These are phyloP conservation scores for Colletotrichum nymphaeae DNA, from an alignment of 2,329 filamentous ascomycete genomes.

Conservation along the genomic window DNA sequence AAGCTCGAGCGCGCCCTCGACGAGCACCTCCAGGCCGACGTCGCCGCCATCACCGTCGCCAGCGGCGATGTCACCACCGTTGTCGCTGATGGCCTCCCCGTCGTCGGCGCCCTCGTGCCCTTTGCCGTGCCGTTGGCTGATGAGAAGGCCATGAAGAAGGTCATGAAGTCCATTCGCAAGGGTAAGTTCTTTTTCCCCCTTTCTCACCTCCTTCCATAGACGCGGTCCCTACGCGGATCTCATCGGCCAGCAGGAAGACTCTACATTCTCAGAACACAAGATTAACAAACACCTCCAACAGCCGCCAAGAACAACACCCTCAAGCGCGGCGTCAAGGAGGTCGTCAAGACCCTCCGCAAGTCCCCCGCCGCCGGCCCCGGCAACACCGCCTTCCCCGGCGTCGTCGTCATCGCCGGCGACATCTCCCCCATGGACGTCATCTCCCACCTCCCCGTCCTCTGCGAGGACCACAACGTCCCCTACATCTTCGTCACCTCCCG, in stretches of 20 bases:
- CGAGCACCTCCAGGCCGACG: constrained; percentile 70
- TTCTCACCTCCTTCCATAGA: not conserved
- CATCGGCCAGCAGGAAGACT: no score
- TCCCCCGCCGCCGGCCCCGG: constrained; percentile 77
- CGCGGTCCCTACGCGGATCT: not conserved
- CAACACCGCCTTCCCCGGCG: constrained; percentile 71
- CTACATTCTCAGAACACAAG: not conserved
- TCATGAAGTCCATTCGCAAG: constrained; percentile 67
- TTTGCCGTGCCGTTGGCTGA: constrained; percentile 86
- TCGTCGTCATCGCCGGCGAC: constrained; percentile 95
- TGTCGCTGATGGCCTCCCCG: constrained; percentile 48
- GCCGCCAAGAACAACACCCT: constrained; percentile 95
- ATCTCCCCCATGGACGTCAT: constrained; percentile 99
- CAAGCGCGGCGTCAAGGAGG: constrained; percentile 98
- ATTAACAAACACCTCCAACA: constrained; percentile 50
- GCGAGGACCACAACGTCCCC: constrained; percentile 97
- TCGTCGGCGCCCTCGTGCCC: constrained; percentile 76
- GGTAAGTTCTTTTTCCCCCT: constrained; percentile 52
- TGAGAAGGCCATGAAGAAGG: constrained; percentile 78
- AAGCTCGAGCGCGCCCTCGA: constrained; percentile 75
- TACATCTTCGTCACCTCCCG: constrained; percentile 96
- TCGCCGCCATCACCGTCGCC: constrained; percentile 55
- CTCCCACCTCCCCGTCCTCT: constrained; percentile 95
- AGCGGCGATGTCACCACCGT: constrained; percentile 49
- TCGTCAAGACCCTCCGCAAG: constrained; percentile 98